Conservation (phyloP, 306 rosid genomes). For the Abrus pulchellus region DNA sequence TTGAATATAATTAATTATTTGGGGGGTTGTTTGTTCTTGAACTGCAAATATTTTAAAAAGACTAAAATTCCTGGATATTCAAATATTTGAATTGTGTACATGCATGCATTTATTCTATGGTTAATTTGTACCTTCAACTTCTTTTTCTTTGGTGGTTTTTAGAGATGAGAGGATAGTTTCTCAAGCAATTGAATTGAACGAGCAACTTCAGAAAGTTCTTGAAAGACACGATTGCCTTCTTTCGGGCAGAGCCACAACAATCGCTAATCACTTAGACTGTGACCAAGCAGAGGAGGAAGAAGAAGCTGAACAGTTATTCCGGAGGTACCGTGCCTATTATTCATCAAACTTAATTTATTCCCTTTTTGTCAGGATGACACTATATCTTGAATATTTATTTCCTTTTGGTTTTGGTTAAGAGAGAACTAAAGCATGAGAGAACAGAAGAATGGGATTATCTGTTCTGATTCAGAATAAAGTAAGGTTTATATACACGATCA, state of each 20-base stretch:
- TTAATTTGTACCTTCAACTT: slow-evolving; percentile 38
- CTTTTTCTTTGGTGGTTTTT: slow-evolving; percentile 36
- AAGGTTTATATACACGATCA: too few relatives aligned
- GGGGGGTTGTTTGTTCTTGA: neutral
- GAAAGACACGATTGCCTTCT: slow-evolving; percentile 85
- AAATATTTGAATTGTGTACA: neutral
- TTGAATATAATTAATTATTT: neutral
- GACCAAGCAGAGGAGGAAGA: slow-evolving; percentile 86
- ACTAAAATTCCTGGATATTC: neutral
- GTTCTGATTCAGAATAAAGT: too few relatives aligned
- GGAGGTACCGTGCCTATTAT: slow-evolving; percentile 62
- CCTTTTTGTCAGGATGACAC: slow-evolving; percentile 10
- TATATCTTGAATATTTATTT: slow-evolving; percentile 17
- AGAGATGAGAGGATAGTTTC: slow-evolving; percentile 83
- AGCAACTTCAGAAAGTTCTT: slow-evolving; percentile 88
- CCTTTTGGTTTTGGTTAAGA: neutral
- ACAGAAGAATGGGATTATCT: too few relatives aligned
- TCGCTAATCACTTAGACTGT: slow-evolving; percentile 50
- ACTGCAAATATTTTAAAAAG: neutral
- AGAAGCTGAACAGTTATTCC: slow-evolving; percentile 87
- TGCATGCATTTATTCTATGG: slow-evolving; percentile 11
- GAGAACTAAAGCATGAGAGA: too few relatives aligned
- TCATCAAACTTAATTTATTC: neutral
- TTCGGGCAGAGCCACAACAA: slow-evolving; percentile 64
- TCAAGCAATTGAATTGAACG: slow-evolving; percentile 87